Base-by-base conservation (phyloP, 257 asterid genomes). In the Schizonepeta tenuifolia region DNA sequence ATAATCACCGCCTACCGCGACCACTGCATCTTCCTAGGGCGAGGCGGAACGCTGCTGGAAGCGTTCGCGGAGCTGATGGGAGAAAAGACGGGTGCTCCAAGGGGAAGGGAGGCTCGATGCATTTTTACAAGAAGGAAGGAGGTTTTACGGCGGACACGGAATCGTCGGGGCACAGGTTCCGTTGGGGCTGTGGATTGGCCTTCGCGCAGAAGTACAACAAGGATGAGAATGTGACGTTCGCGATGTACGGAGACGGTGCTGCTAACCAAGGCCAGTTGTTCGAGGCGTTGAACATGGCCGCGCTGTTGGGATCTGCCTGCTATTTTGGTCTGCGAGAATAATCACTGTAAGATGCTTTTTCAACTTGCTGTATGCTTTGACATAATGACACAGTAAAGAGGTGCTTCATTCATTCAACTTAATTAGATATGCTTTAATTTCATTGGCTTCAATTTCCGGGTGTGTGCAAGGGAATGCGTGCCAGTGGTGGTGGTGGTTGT, bases 31-130 rank as follows among this genome's bases (percentile, higher is more conserved):
- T 88, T 83, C 68, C 73, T 87, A 0, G 89, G 91, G 6, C 95
- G 97, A 13, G 97, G 97, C 8, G 97, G 97, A 3, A 85, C 92
- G 53, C 86, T 89, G 11, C 64, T 78, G 54, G 89, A 89, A 55
- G 1, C 86, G 59, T 92, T 92, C 79, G 66, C 96, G 47, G 98
- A 93, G 81, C 82, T 91, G 56, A 94, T 94, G 99, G 99, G 72
- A 82, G 99, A 62, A 85, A 81, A 15, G 95, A 78, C 8, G 99
- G 99, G 67, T 89, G 97, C 66, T 89, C 96, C 0, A 87, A 86
- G 73, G 99, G 99, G 78, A 94, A 91, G 75, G 99, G 99, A 2
- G 99, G 99, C 6, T 94, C 99, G 70, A 94, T 94, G 99, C 99
- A 94, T 77, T 91, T 94, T 43, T 91, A 94, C 50, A 89, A 86